These are phyloP conservation scores for Starmerella powellii DNA, from an alignment of 805 yeast genomes.

Conservation along the genomic window DNA sequence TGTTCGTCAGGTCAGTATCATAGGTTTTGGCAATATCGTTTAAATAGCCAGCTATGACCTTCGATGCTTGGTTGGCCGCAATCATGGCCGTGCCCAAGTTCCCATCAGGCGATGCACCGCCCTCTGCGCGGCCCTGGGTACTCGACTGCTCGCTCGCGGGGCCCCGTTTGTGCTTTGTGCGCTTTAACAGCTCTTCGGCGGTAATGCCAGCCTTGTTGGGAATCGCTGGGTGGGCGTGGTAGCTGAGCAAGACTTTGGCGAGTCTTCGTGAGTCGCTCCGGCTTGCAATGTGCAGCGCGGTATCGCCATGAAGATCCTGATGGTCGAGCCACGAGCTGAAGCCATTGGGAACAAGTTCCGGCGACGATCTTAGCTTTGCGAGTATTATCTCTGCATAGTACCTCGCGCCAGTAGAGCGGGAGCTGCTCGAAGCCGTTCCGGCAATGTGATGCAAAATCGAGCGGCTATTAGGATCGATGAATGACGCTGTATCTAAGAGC, in stretches of 20 bases:
- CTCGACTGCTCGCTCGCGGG: background rate
- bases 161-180: background rate
- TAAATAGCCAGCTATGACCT: slow-evolving; percentile 19
- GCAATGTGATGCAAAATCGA: slow-evolving; percentile 84
- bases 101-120: slow-evolving; percentile 2
- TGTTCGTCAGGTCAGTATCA: slow-evolving; percentile 42
- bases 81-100: background rate
- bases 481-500: slow-evolving; percentile 63
- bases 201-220: slow-evolving; percentile 34
- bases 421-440: slow-evolving; percentile 48
- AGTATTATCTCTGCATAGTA: slow-evolving; percentile 71
- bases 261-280: slow-evolving; percentile 40
- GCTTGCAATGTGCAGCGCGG: slow-evolving; percentile 71
- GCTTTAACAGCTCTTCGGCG: slow-evolving; percentile 27
- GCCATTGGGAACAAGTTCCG: slow-evolving; percentile 5
- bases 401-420: slow-evolving; percentile 64
- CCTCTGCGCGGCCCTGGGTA: slow-evolving; percentile 5
- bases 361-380: slow-evolving; percentile 50
- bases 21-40: slow-evolving; percentile 37
- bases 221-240: slow-evolving; percentile 38
- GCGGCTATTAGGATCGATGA: slow-evolving; percentile 56
- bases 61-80: background rate
- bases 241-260: slow-evolving; percentile 34
- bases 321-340: slow-evolving; percentile 47
- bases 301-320: slow-evolving; percentile 72